phyloP scores from a whole-genome alignment of 768 basidiomycete genomes.

The Dioszegia crocea region DNA sequence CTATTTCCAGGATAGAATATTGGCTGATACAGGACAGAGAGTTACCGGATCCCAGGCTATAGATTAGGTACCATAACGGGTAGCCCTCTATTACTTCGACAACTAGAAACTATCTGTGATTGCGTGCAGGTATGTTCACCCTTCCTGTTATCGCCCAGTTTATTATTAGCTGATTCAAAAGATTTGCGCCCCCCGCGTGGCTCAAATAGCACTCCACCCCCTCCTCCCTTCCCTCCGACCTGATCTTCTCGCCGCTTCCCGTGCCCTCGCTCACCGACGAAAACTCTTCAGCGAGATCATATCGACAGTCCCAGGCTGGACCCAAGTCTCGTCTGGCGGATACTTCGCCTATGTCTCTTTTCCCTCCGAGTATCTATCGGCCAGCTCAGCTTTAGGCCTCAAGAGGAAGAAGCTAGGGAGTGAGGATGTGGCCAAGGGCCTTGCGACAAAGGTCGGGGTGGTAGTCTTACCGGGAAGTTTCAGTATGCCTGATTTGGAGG shows the following conservation, averaged over 20 bases:
- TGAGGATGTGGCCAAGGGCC: conserved; percentile 57
- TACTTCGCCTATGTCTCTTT: conserved; percentile 71
- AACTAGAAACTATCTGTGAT: conserved; percentile 64
- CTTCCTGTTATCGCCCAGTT: neutral
- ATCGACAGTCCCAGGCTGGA: conserved; percentile 57
- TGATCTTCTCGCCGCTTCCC: conserved; percentile 58
- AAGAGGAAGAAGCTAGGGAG: conserved; percentile 49
- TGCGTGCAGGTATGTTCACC: conserved; percentile 58
- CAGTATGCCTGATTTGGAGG: conserved; percentile 53
- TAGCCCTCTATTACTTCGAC: conserved; percentile 57
- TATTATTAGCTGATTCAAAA: no score
- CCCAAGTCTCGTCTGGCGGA: conserved; percentile 62
- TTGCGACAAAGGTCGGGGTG: conserved; percentile 64
- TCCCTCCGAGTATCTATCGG: conserved; percentile 20
- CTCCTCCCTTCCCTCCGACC: conserved; percentile 58
- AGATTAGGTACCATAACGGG: conserved; percentile 70
- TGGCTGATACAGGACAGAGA: conserved; percentile 23
- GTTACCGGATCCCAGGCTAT: conserved; percentile 61
- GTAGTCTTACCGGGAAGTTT: conserved; percentile 65
- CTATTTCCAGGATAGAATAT: neutral
- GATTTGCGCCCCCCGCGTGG: conserved; percentile 70
- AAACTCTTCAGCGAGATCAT: conserved; percentile 57
- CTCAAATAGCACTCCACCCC: conserved; percentile 63
- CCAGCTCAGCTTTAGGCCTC: conserved; percentile 11
- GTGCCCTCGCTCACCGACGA: conserved; percentile 57